Evolutionary conservation across 2,329 filamentous ascomycete species (phyloP).

Genomic region (Cercospora citrullina): DNA sequence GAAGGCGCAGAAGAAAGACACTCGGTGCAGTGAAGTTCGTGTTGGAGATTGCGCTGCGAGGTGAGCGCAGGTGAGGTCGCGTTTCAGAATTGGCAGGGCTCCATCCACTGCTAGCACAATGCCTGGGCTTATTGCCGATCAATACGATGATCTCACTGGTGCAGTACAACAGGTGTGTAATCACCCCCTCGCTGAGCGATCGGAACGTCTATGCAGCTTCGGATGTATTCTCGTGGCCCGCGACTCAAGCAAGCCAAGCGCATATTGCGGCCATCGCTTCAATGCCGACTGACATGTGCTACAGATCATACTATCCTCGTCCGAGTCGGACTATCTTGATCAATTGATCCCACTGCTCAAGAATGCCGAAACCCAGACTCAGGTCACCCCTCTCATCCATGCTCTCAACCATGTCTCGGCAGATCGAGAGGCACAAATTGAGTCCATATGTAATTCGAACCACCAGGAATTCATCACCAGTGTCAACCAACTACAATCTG

Average conservation of each 20-base stretch:
- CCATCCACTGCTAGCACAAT: conserved; percentile 24
- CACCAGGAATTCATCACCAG: conserved; percentile 95
- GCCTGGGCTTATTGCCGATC: conserved; percentile 44
- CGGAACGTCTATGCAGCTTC: neutral
- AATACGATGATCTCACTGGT: conserved; percentile 50
- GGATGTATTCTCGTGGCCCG: neutral
- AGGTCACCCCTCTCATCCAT: conserved; percentile 66
- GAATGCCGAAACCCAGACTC: conserved; percentile 76
- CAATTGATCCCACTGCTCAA: conserved; percentile 92
- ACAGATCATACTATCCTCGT: conserved; percentile 88
- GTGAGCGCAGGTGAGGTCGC: neutral
- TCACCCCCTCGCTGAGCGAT: neutral
- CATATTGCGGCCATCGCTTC: neutral
- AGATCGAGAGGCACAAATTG: conserved; percentile 86
- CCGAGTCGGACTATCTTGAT: conserved; percentile 91
- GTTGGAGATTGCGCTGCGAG: neutral
- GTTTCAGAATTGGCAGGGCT: neutral
- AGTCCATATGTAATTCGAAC: conserved; percentile 89
- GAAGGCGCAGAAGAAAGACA: neutral
- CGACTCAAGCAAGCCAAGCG: neutral
- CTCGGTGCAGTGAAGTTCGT: neutral
- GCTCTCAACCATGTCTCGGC: conserved; percentile 78
- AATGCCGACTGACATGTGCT: conserved; percentile 23
- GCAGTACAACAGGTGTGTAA: conserved; percentile 52
- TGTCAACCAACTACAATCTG: conserved; percentile 88